These are phyloP conservation scores for Cornus kousa DNA, from an alignment of 148 eudicot species.

Conservation along the genomic window DNA sequence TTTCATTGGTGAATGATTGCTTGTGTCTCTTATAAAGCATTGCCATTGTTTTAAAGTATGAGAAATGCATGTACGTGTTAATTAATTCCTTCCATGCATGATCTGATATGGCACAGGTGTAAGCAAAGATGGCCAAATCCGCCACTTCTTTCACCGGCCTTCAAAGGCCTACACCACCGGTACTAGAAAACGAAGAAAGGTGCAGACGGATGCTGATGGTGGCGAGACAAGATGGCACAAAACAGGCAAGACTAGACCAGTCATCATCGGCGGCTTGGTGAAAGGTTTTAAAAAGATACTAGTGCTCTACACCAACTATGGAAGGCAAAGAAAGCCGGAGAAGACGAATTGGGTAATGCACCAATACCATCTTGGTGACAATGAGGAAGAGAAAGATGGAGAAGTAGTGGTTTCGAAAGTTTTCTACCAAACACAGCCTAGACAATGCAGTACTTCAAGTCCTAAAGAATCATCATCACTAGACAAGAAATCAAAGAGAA, in stretches of 20 bases:
- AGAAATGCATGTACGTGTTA: too few species aligned
- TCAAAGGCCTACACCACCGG: constrained; percentile 97
- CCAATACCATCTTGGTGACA: constrained; percentile 77
- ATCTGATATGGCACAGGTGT: constrained; percentile 48
- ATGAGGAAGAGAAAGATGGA: constrained; percentile 87
- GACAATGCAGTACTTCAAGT: constrained; percentile 51
- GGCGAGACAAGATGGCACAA: constrained; percentile 97
- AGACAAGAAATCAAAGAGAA: constrained; percentile 7
- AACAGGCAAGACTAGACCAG: constrained; percentile 83
- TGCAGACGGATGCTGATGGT: constrained; percentile 61
- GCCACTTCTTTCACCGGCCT: constrained; percentile 93
- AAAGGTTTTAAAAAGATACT: constrained; percentile 83
- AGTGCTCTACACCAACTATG: constrained; percentile 89
- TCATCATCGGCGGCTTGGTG: constrained; percentile 36
- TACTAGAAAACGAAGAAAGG: constrained; percentile 79
- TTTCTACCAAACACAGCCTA: constrained; percentile 93
- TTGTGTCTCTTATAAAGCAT: too few species aligned
- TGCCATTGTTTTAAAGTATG: neutral
- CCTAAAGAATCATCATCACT: constrained; percentile 13
- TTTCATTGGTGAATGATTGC: too few species aligned
- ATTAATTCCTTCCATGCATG: neutral
- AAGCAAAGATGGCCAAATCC: constrained; percentile 71
- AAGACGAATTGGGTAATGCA: constrained; percentile 97
- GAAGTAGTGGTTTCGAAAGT: constrained; percentile 79
- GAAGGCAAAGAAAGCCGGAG: constrained; percentile 83